These are phyloP conservation scores for Pterocarpus macrocarpus DNA, from an alignment of 306 rosid genomes.

Conservation along the genomic window DNA sequence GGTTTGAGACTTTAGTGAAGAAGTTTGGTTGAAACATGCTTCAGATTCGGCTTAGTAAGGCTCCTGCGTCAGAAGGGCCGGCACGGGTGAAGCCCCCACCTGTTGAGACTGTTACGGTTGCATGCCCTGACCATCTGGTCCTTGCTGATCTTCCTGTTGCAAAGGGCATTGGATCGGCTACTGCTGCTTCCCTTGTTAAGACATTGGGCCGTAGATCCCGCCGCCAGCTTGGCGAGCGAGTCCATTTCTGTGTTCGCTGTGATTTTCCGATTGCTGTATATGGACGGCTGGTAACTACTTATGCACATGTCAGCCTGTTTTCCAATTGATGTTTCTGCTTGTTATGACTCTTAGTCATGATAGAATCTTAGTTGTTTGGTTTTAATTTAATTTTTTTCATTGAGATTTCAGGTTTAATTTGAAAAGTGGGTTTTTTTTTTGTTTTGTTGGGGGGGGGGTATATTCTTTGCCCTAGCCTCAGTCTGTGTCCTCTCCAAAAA, in stretches of 20 bases:
- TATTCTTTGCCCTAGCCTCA: slow-evolving; percentile 15
- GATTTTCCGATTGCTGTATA: slow-evolving; percentile 90
- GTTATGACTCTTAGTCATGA: slow-evolving; percentile 5
- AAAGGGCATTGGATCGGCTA: slow-evolving; percentile 91
- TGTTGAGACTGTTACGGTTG: slow-evolving; percentile 86
- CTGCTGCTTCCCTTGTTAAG: slow-evolving; percentile 73
- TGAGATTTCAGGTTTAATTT: slow-evolving; percentile 9
- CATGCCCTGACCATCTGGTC: slow-evolving; percentile 96
- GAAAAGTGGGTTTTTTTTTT: not conserved
- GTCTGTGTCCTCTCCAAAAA: not conserved
- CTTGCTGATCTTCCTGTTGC: slow-evolving; percentile 99
- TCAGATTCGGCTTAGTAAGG: slow-evolving; percentile 91
- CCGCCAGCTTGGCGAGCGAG: slow-evolving; percentile 97
- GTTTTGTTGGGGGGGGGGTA: not conserved
- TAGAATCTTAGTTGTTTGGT: not conserved
- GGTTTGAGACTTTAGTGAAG: slow-evolving; percentile 30
- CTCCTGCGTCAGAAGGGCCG: slow-evolving; percentile 68
- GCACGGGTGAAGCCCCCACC: slow-evolving; percentile 68
- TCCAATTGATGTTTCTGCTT: slow-evolving; percentile 24
- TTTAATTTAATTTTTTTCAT: not conserved
- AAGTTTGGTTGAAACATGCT: slow-evolving; percentile 67
- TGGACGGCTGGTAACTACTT: slow-evolving; percentile 81
- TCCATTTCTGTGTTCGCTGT: slow-evolving; percentile 96
- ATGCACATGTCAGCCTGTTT: not conserved
- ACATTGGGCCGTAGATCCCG: slow-evolving; percentile 93